phyloP scores from a whole-genome alignment of 306 rosid species.

The Rosa chinensis region DNA sequence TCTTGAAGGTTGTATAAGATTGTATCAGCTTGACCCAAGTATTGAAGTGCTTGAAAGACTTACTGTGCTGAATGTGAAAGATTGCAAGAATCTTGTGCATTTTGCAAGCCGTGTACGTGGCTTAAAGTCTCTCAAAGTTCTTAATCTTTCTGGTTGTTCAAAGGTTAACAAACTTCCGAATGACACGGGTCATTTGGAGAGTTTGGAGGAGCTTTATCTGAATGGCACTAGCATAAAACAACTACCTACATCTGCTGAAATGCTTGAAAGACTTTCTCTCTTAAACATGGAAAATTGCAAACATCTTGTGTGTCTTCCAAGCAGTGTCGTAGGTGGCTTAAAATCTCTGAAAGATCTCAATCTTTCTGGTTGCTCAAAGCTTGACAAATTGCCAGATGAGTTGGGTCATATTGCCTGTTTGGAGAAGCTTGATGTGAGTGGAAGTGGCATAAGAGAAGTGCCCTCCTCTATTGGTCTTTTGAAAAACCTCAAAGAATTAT shows the following conservation, averaged over 20 bases:
- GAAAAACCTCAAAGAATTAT: not conserved
- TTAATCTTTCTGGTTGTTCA: not conserved
- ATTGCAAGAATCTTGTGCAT: not conserved
- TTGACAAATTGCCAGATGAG: constrained; percentile 7
- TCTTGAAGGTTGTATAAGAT: too few relatives aligned
- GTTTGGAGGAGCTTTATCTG: not conserved
- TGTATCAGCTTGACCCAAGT: too few relatives aligned
- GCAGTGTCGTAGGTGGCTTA: not conserved
- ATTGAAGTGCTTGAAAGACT: not conserved
- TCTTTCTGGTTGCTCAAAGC: constrained; percentile 8
- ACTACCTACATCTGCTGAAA: not conserved
- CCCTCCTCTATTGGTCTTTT: not conserved
- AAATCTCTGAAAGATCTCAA: not conserved
- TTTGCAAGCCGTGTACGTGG: not conserved
- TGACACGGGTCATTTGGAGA: too few relatives aligned
- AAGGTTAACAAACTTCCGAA: not conserved
- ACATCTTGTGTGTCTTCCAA: not conserved
- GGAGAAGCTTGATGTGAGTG: not conserved
- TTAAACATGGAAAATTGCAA: not conserved
- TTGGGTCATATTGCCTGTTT: not conserved
- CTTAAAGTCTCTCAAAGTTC: not conserved
- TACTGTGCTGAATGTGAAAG: not conserved
- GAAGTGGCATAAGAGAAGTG: not conserved
- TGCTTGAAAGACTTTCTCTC: not conserved
- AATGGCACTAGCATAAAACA: not conserved